Percentiles rank a stretch among this genome's conserved stretches.
Evolutionary conservation across 2,329 filamentous ascomycete genomes (phyloP).

Genomic region (Penicillium sp.): DNA sequence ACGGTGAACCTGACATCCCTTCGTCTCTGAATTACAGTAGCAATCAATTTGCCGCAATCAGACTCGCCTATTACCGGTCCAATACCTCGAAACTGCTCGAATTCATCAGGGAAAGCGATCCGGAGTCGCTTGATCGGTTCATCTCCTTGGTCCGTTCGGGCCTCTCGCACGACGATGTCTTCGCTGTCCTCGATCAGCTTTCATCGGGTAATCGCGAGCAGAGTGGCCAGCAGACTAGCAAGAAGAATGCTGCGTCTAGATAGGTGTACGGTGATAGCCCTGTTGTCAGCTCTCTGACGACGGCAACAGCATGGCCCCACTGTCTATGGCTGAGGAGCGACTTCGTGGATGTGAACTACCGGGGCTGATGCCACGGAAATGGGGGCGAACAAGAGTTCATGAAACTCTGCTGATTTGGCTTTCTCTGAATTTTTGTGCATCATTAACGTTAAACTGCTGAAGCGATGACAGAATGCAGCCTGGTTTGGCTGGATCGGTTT

Average conservation of each 20-base stretch:
- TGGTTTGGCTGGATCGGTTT: not conserved
- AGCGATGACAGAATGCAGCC: not conserved
- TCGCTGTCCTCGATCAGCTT: constrained; percentile 22
- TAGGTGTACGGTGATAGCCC: not conserved
- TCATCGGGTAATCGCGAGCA: not conserved
- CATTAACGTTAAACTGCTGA: not conserved
- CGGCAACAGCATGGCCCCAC: not conserved
- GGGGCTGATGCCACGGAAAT: not conserved
- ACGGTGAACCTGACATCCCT: not conserved
- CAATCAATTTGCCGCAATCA: not conserved
- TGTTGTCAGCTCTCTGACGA: not conserved
- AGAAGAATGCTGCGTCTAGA: no score
- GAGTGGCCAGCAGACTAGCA: not conserved
- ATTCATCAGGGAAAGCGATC: constrained; percentile 30
- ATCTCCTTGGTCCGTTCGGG: constrained; percentile 36
- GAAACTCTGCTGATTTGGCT: not conserved
- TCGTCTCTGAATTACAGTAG: not conserved
- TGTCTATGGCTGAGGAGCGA: not conserved
- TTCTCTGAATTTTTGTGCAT: not conserved
- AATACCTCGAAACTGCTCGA: constrained; percentile 33
- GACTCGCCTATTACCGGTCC: constrained; percentile 29
- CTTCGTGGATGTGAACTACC: not conserved
- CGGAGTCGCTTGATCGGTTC: constrained; percentile 29
- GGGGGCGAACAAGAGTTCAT: not conserved
- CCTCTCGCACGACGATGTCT: constrained; percentile 34